These are phyloP conservation scores for Neurospora terricola DNA, from an alignment of 495 filamentous ascomycete species.

Conservation along the genomic window DNA sequence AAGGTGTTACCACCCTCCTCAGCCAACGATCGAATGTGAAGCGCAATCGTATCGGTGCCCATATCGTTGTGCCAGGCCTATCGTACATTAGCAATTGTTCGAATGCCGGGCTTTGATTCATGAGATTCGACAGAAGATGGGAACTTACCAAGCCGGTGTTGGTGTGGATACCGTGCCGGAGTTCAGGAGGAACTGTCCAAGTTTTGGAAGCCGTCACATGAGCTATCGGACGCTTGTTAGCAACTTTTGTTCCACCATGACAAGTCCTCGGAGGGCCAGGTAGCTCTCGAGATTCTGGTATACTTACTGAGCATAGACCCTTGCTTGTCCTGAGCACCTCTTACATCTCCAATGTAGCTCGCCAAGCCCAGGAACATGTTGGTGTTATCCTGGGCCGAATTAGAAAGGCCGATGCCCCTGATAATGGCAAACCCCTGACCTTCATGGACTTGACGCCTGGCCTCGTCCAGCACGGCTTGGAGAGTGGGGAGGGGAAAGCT, in stretches of 20 bases:
- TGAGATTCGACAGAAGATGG: background rate
- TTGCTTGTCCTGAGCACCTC: slow-evolving; percentile 39
- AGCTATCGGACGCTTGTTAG: slow-evolving; percentile 14
- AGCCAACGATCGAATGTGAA: slow-evolving; percentile 32
- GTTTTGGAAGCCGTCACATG: slow-evolving; percentile 34
- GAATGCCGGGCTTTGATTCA: background rate
- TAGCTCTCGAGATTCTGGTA: background rate
- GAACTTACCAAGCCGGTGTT: slow-evolving; percentile 24
- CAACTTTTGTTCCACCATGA: background rate
- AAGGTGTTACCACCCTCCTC: slow-evolving; percentile 30
- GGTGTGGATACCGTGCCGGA: slow-evolving; percentile 38
- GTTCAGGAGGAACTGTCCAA: slow-evolving; percentile 30
- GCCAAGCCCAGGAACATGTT: slow-evolving; percentile 40
- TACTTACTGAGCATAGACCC: slow-evolving; percentile 38
- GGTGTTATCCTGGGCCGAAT: slow-evolving; percentile 35
- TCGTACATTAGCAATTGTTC: background rate
- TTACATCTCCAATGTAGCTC: slow-evolving; percentile 38
- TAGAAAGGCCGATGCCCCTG: slow-evolving; percentile 28
- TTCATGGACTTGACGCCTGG: slow-evolving; percentile 25
- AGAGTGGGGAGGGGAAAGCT: slow-evolving; percentile 33
- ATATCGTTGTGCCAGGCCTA: slow-evolving; percentile 38
- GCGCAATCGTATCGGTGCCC: slow-evolving; percentile 31
- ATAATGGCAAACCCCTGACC: slow-evolving; percentile 41
- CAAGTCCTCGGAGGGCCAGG: background rate
- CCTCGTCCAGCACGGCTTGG: slow-evolving; percentile 18